Evolutionary conservation across 371 early-diverging fungal genomes (phyloP).

Genomic region (Mycotypha africana): DNA sequence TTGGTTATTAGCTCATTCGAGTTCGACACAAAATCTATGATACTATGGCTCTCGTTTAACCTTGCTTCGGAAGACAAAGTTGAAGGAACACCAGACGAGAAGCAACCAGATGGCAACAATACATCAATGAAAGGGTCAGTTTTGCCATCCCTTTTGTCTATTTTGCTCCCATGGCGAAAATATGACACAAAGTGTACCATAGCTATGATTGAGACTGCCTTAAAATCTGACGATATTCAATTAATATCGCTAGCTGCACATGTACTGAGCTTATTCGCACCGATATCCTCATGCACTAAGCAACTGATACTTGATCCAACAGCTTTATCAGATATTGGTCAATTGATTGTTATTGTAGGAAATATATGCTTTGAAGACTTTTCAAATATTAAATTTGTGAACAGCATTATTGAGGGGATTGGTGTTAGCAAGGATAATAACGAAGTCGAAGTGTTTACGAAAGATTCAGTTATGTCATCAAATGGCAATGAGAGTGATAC

Average conservation of each 20-base stretch:
- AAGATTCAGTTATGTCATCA: too few relatives aligned
- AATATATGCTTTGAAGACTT: too few relatives aligned
- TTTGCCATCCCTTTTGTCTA: constrained; percentile 1
- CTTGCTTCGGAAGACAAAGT: too few relatives aligned
- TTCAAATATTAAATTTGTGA: too few relatives aligned
- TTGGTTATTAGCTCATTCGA: constrained; percentile 20
- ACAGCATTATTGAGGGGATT: too few relatives aligned
- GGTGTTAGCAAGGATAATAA: too few relatives aligned
- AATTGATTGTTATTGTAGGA: constrained; percentile 3
- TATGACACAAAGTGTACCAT: not conserved
- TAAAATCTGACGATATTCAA: not conserved
- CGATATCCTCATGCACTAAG: not conserved
- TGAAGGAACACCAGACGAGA: too few relatives aligned
- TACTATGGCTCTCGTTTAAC: constrained; percentile 23
- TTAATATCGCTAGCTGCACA: not conserved
- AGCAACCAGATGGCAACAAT: too few relatives aligned
- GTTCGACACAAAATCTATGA: constrained; percentile 19
- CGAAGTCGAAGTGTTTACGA: too few relatives aligned
- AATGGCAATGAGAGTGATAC: too few relatives aligned
- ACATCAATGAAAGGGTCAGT: constrained; percentile 2
- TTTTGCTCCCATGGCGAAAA: constrained; percentile 9
- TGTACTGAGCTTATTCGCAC: not conserved
- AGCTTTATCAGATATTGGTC: not conserved
- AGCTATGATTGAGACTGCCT: not conserved
- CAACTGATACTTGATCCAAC: constrained; percentile 5